Conservation (phyloP, 768 basidiomycete species). For the Boletus subcaerulescens region DNA sequence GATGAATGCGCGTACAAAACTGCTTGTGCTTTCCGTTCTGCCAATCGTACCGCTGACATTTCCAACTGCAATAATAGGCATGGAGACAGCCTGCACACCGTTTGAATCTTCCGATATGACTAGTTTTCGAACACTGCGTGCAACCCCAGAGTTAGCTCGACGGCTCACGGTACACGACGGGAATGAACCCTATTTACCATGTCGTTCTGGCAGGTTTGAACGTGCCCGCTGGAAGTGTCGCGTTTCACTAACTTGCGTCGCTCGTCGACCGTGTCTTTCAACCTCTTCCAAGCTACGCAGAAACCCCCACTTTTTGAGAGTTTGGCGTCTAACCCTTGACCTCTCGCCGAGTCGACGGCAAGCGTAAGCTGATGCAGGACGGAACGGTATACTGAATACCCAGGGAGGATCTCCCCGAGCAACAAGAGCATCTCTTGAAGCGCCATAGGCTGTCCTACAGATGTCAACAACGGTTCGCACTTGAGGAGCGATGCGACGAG, state of each 20-base stretch:
- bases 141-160: neutral
- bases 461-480: conserved; percentile 18
- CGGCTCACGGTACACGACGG: neutral
- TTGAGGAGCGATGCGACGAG: conserved; percentile 26
- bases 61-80: conserved; percentile 25
- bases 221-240: conserved; percentile 13
- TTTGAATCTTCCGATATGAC: conserved; percentile 14
- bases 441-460: conserved; percentile 10
- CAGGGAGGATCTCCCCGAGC: conserved; percentile 18
- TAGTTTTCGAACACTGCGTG: conserved; percentile 22
- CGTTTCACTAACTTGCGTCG: conserved; percentile 18
- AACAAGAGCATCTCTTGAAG: conserved; percentile 4
- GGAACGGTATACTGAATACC: conserved; percentile 29
- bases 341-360: conserved; percentile 7
- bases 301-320: conserved; percentile 18
- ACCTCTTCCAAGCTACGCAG: conserved; percentile 21
- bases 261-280: conserved; percentile 17
- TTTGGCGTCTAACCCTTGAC: conserved; percentile 6
- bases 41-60: conserved; percentile 30
- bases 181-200: conserved; percentile 1
- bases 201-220: conserved; percentile 30
- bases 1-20: conserved; percentile 22
- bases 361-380: conserved; percentile 13
- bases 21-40: conserved; percentile 24
- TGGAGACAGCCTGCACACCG: conserved; percentile 28